Evolutionary conservation across 208 protist species (phyloP).

Genomic region (Acanthamoeba triangularis): DNA sequence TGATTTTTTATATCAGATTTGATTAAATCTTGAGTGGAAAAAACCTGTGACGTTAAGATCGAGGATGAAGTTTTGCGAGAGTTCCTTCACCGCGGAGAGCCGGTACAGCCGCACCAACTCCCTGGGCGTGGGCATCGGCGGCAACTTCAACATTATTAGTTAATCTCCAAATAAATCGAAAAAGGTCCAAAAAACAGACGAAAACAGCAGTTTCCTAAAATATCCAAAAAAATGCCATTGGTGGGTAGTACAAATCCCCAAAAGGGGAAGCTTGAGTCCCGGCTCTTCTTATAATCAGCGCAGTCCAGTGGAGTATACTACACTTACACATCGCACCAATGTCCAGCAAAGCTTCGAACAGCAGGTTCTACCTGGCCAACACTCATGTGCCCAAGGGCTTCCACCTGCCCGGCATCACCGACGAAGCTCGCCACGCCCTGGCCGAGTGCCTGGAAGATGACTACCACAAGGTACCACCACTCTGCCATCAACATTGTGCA

Average conservation of each 20-base stretch:
- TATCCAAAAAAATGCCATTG: too few species aligned
- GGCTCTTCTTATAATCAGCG: too few species aligned
- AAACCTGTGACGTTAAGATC: constrained; percentile 64
- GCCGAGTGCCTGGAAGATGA: constrained; percentile 40
- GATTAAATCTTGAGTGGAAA: too few species aligned
- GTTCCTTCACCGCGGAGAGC: neutral
- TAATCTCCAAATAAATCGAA: too few species aligned
- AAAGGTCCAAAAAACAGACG: too few species aligned
- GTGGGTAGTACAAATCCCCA: too few species aligned
- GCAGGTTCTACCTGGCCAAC: constrained; percentile 45
- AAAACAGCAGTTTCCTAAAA: too few species aligned
- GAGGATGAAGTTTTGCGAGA: constrained; percentile 66
- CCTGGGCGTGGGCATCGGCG: constrained; percentile 57
- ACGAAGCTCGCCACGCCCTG: neutral
- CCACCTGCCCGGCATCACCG: constrained; percentile 8
- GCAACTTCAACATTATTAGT: constrained; percentile 22
- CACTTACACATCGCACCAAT: too few species aligned
- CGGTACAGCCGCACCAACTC: constrained; percentile 59
- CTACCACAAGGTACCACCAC: neutral
- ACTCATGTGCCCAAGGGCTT: neutral
- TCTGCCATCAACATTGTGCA: too few species aligned
- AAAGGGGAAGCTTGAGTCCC: too few species aligned
- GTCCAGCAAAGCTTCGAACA: too few species aligned
- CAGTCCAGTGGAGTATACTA: too few species aligned
- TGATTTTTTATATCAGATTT: neutral